These are phyloP conservation scores for Suillus occidentalis DNA, from an alignment of 768 basidiomycete genomes.

Conservation along the genomic window DNA sequence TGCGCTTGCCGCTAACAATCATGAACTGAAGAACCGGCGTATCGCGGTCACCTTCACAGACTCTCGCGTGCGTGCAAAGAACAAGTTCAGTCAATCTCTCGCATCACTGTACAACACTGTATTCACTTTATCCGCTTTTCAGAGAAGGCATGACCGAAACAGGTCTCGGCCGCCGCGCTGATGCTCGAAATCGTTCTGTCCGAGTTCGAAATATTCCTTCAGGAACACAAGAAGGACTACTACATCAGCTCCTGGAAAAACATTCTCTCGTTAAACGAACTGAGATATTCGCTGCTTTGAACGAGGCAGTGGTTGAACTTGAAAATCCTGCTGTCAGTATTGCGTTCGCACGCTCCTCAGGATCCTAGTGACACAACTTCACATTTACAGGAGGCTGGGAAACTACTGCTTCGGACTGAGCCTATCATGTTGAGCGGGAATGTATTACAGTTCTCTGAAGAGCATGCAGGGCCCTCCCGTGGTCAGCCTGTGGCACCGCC, in stretches of 20 bases:
- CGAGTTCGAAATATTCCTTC: slow-evolving; percentile 74
- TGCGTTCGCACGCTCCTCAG: not conserved
- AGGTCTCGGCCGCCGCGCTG: slow-evolving; percentile 55
- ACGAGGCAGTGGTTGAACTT: slow-evolving; percentile 65
- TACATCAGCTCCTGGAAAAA: slow-evolving; percentile 90
- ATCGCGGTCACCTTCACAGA: slow-evolving; percentile 89
- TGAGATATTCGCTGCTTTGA: slow-evolving; percentile 64
- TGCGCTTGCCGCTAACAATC: slow-evolving; percentile 79
- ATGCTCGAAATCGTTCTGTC: slow-evolving; percentile 68
- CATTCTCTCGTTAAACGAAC: slow-evolving; percentile 67
- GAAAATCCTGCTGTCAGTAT: slow-evolving; percentile 60
- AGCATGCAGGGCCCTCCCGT: slow-evolving; percentile 34
- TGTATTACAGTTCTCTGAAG: slow-evolving; percentile 59
- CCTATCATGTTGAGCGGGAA: slow-evolving; percentile 70
- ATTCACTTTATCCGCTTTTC: slow-evolving; percentile 2
- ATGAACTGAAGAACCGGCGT: slow-evolving; percentile 85
- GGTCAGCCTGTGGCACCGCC: slow-evolving; percentile 34
- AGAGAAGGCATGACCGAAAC: slow-evolving; percentile 50
- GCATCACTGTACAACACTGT: not conserved
- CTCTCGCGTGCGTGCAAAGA: slow-evolving; percentile 56
- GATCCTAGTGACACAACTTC: not conserved
- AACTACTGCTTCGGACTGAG: slow-evolving; percentile 68
- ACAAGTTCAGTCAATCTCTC: slow-evolving; percentile 40
- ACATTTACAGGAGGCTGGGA: slow-evolving; percentile 72
- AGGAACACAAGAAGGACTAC: slow-evolving; percentile 82